A percentile compares a stretch with the other conserved stretches of the same genome.
These are phyloP conservation scores for Suhomyces bolitotheri DNA, from an alignment of 1,139 yeast species.

Conservation along the genomic window DNA sequence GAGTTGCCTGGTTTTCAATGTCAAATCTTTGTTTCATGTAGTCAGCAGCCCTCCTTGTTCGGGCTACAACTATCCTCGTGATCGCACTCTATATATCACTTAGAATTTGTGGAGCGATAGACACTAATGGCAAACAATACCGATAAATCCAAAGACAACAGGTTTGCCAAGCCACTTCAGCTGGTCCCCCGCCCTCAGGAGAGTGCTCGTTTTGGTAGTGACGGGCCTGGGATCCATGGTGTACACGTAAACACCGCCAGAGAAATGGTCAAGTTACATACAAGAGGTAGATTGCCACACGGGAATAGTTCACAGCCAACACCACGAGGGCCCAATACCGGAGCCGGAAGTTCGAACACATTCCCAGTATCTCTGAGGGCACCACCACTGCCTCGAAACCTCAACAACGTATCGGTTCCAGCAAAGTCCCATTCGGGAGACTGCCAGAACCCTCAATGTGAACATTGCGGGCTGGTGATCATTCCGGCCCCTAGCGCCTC, in stretches of 20 bases:
- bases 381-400: neutral
- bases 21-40: too few species aligned
- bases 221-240: conserved; percentile 46
- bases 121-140: conserved; percentile 2
- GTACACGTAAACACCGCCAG: conserved; percentile 63
- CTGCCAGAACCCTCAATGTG: conserved; percentile 57
- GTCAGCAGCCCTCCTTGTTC: too few species aligned
- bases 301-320: neutral
- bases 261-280: conserved; percentile 53
- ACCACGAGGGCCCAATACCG: neutral
- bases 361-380: too few species aligned
- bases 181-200: neutral
- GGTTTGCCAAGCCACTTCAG: conserved; percentile 4
- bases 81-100: too few species aligned
- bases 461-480: conserved; percentile 66
- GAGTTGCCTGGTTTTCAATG: too few species aligned
- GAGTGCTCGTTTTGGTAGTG: neutral
- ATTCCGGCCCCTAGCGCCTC: conserved; percentile 72
- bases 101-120: too few species aligned
- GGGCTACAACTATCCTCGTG: too few species aligned
- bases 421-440: conserved; percentile 34
- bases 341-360: neutral
- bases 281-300: conserved; percentile 39
- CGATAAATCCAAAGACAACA: neutral
- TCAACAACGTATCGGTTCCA: conserved; percentile 28